Base-by-base conservation (phyloP, 2,329 filamentous ascomycete genomes). In the Alternaria postmessia region DNA sequence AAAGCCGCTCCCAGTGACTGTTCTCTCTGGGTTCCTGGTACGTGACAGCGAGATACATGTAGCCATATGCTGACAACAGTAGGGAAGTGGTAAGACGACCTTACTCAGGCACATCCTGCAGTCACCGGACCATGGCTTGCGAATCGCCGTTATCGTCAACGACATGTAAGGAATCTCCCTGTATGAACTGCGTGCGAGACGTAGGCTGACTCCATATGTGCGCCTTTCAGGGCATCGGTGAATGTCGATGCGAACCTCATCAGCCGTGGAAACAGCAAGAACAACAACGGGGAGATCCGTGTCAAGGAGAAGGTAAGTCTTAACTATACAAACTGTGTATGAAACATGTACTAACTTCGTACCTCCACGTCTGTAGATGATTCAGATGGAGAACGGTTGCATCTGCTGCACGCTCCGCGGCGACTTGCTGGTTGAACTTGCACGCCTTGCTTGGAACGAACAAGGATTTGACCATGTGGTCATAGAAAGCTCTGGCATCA, bases 391-490 rank as follows among this genome's bases (percentile, higher is more conserved):
- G 69, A 91, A 59, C 9, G 56, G 90, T 9, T 92, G 90, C 65
- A 93, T 93, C 68, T 93, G 90, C 80, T 93, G 90, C 68, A 92
- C 89, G 0, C 81, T 92, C 0, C 87, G 90, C 4, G 89, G 89
- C 1, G 90, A 92, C 57, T 78, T 92, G 1, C 83, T 93, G 0
- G 86, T 90, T 60, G 90, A 92, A 72, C 83, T 92, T 0, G 89
- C 89, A 0, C 84, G 84, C 1, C 81, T 92, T 1, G 84, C 89
- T 0, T 85, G 88, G 69, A 82, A 67, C 38, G 64, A 87, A 1
- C 83, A 87, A 18, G 80, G 84, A 51, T 89, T 92, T 38, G 88
- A 92, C 72, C 92, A 92, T 72, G 86, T 92, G 26, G 81, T 91
- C 39, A 89, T 91, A 42, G 89, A 92, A 75, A 91, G 88, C 70